Percentiles rank a stretch among this genome's conserved stretches.
Conservation (phyloP, 208 protist species). For the Crithidia brevicula region DNA sequence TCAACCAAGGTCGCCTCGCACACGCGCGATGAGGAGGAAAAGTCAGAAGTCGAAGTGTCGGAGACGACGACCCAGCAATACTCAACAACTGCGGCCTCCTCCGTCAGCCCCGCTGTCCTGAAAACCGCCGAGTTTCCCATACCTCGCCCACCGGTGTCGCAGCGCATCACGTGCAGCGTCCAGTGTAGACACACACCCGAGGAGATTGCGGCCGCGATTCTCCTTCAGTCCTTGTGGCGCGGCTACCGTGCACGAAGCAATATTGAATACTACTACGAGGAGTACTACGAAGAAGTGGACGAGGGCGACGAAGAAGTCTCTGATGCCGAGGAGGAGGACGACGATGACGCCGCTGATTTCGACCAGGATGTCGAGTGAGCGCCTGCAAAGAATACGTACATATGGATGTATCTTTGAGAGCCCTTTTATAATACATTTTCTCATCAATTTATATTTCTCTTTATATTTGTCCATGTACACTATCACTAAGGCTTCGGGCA, state of each 20-base stretch:
- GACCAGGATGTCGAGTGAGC: not conserved
- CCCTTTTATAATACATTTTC: too few species aligned
- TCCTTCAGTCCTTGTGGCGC: constrained; percentile 61
- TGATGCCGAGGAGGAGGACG: constrained; percentile 1
- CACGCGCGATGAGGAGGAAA: not conserved
- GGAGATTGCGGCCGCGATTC: constrained; percentile 35
- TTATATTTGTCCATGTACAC: too few species aligned
- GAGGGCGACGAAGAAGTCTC: constrained; percentile 23
- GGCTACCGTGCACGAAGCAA: constrained; percentile 46
- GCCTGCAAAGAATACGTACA: too few species aligned
- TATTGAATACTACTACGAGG: constrained; percentile 68
- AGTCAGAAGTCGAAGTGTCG: not conserved
- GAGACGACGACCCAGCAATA: too few species aligned
- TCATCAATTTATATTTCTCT: too few species aligned
- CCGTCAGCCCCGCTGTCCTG: not conserved
- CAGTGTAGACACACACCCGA: constrained; percentile 13
- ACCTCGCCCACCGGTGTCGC: constrained; percentile 2
- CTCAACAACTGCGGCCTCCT: too few species aligned
- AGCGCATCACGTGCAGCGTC: not conserved
- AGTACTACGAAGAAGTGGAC: constrained; percentile 42
- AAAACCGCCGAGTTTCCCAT: not conserved
- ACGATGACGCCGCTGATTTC: not conserved
- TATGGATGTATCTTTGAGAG: too few species aligned
- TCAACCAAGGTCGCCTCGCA: not conserved
- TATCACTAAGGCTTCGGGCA: too few species aligned